A percentile compares a stretch with the other conserved stretches of the same genome.
Evolutionary conservation across 805 yeast species (phyloP).

Genomic region (Candida broadrunensis): DNA sequence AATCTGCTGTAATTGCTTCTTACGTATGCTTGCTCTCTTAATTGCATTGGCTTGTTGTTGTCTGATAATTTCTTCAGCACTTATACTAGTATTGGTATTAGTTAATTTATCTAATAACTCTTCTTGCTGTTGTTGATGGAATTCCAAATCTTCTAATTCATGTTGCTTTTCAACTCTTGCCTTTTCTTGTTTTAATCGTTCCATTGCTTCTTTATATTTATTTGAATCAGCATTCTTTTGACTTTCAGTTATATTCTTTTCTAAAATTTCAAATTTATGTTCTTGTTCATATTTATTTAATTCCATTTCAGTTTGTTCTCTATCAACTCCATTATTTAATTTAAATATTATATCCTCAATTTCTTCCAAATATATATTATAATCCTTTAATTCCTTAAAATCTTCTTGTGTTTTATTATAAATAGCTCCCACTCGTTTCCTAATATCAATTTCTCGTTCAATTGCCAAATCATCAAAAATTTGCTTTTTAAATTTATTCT

Average conservation of each 20-base stretch:
- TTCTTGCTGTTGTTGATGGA: conserved; percentile 37
- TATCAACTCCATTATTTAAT: conserved; percentile 65
- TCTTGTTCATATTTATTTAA: conserved; percentile 66
- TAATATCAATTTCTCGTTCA: conserved; percentile 88
- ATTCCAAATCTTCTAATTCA: conserved; percentile 42
- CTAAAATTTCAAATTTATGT: conserved; percentile 71
- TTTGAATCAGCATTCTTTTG: conserved; percentile 61
- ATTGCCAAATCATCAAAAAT: conserved; percentile 87
- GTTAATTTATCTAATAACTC: conserved; percentile 40
- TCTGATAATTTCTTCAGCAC: conserved; percentile 38
- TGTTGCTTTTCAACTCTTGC: conserved; percentile 63
- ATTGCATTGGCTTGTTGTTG: conserved; percentile 39
- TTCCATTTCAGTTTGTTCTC: conserved; percentile 64
- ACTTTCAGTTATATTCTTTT: conserved; percentile 70
- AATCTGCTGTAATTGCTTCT: conserved; percentile 57
- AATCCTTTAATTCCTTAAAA: conserved; percentile 57
- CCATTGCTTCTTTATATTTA: conserved; percentile 56
- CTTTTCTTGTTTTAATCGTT: conserved; percentile 59
- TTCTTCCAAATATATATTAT: conserved; percentile 77
- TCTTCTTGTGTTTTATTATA: conserved; percentile 80
- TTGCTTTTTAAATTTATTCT: conserved; percentile 88
- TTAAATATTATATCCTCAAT: conserved; percentile 81
- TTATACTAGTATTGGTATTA: conserved; percentile 17
- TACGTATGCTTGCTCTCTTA: conserved; percentile 63
- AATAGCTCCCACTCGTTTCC: conserved; percentile 71